Conservation (phyloP, 2,329 filamentous ascomycete species). For the Nemania abortiva region DNA sequence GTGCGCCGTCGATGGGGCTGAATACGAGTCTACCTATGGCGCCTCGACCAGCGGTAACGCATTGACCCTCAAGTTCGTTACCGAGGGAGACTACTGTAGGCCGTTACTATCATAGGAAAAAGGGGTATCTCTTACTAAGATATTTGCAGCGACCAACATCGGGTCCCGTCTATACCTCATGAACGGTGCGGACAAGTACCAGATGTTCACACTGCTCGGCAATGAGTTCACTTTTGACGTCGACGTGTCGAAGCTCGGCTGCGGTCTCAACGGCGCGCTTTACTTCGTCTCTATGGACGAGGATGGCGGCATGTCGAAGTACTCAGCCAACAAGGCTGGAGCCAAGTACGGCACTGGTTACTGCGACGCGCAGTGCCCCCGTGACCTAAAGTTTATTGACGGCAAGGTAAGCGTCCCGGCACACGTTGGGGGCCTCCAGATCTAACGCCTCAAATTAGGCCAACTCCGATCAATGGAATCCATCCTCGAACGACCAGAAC, state of each 20-base stretch:
- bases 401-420: slow-evolving; percentile 50
- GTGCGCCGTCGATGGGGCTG: slow-evolving; percentile 60
- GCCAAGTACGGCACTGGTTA: slow-evolving; percentile 70
- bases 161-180: slow-evolving; percentile 69
- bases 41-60: slow-evolving; percentile 59
- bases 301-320: slow-evolving; percentile 63
- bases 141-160: slow-evolving; percentile 50
- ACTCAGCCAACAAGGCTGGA: slow-evolving; percentile 58
- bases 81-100: slow-evolving; percentile 56
- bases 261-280: slow-evolving; percentile 72
- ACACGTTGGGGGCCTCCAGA: background rate
- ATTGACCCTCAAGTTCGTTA: slow-evolving; percentile 63
- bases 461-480: slow-evolving; percentile 60
- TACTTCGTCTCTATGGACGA: slow-evolving; percentile 68
- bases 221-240: slow-evolving; percentile 74
- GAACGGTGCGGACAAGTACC: slow-evolving; percentile 65
- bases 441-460: slow-evolving; percentile 42
- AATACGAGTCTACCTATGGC: slow-evolving; percentile 60
- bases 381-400: slow-evolving; percentile 64
- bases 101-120: background rate
- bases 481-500: slow-evolving; percentile 62
- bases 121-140: slow-evolving; percentile 12
- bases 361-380: slow-evolving; percentile 62
- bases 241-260: slow-evolving; percentile 69
- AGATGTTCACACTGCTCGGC: slow-evolving; percentile 68